phyloP scores from a whole-genome alignment of 306 rosid genomes.

The Vigna radiata region DNA sequence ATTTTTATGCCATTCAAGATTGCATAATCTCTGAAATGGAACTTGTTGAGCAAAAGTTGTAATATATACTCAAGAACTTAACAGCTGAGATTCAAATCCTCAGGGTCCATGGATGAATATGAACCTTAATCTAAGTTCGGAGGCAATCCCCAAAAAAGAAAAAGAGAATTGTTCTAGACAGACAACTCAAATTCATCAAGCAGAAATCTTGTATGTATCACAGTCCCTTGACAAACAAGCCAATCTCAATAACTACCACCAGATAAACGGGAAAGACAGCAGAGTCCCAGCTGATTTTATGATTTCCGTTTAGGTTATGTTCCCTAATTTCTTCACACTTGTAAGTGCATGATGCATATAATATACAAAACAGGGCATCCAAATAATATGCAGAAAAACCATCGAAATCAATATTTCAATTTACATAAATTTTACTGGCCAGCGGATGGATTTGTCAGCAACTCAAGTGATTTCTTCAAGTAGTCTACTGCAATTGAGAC shows the following conservation, averaged over 20 bases:
- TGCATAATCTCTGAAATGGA: slow-evolving; percentile 5
- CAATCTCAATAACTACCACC: slow-evolving; percentile 9
- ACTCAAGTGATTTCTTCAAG: slow-evolving; percentile 87
- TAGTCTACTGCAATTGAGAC: slow-evolving; percentile 85
- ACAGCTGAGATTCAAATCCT: slow-evolving; percentile 15
- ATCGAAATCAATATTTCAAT: slow-evolving; percentile 29
- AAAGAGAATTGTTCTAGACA: not conserved
- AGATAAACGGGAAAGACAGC: slow-evolving; percentile 12
- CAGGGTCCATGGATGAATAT: slow-evolving; percentile 1
- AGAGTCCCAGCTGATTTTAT: slow-evolving; percentile 31
- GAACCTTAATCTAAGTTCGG: not conserved
- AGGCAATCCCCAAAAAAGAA: not conserved
- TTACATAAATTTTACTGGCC: slow-evolving; percentile 45
- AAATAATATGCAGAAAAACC: slow-evolving; percentile 36
- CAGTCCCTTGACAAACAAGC: slow-evolving; percentile 35
- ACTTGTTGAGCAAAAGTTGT: slow-evolving; percentile 12
- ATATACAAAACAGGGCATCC: slow-evolving; percentile 51
- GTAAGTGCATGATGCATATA: not conserved
- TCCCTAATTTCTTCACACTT: slow-evolving; percentile 15
- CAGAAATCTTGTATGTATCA: slow-evolving; percentile 27
- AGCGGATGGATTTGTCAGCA: slow-evolving; percentile 90
- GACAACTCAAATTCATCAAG: slow-evolving; percentile 20
- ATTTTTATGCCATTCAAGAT: not conserved
- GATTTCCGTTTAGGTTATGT: slow-evolving; percentile 35
- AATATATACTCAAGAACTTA: not conserved